Conservation (phyloP, 768 basidiomycete species). For the Suillus subluteus region DNA sequence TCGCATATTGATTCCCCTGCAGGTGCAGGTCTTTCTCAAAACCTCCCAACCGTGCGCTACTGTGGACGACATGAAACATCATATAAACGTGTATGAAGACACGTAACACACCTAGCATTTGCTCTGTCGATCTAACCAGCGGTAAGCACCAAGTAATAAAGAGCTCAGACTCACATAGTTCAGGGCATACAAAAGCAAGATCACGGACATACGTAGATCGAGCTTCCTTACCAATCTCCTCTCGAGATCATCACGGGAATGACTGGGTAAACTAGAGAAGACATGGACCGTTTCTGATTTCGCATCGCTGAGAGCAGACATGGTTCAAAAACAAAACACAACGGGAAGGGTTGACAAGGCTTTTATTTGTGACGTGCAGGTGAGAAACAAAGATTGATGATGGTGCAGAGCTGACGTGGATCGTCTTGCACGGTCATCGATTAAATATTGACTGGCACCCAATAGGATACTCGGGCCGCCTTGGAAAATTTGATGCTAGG, state of each 20-base stretch:
- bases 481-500: neutral
- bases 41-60: conserved; percentile 59
- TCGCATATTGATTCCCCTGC: conserved; percentile 61
- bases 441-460: neutral
- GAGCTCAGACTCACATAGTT: conserved; percentile 7
- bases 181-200: conserved; percentile 8
- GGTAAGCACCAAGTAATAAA: neutral
- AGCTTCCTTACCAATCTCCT: conserved; percentile 8
- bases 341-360: neutral
- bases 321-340: neutral
- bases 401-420: neutral
- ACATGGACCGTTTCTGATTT: neutral
- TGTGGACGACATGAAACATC: conserved; percentile 4
- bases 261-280: neutral
- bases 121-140: conserved; percentile 6
- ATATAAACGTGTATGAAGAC: too few species aligned
- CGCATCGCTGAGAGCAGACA: neutral
- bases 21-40: conserved; percentile 66
- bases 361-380: neutral
- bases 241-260: neutral
- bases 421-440: neutral
- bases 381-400: neutral
- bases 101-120: neutral
- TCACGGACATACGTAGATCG: conserved; percentile 2
- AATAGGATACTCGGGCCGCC: neutral